Evolutionary conservation across 2,329 filamentous ascomycete species (phyloP).

Genomic region (Ophiocordyceps camponoti-floridani): DNA sequence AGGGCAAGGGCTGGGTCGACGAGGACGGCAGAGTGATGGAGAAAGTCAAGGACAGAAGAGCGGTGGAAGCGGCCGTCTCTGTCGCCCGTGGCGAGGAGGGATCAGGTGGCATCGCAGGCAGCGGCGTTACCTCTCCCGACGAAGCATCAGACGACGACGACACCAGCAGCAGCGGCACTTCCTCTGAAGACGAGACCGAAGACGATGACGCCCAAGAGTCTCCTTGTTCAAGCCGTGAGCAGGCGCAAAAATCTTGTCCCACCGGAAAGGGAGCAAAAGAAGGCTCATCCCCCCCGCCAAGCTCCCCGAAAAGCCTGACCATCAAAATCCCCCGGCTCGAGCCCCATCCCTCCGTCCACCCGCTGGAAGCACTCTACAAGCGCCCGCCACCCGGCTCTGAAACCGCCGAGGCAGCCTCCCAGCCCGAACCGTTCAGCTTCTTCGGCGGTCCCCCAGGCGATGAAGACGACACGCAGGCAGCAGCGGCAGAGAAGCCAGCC

Average conservation of each 20-base stretch:
- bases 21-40: conserved; percentile 61
- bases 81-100: conserved; percentile 3
- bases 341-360: conserved; percentile 45
- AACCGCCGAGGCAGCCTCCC: conserved; percentile 13
- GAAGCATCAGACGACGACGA: conserved; percentile 1
- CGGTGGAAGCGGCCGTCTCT: neutral
- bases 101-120: conserved; percentile 19
- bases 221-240: conserved; percentile 6
- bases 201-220: conserved; percentile 1
- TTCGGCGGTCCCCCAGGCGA: conserved; percentile 37
- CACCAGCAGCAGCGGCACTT: conserved; percentile 9
- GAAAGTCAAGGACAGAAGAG: conserved; percentile 20
- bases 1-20: conserved; percentile 81
- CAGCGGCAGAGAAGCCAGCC: conserved; percentile 18
- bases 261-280: conserved; percentile 4
- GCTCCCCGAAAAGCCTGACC: conserved; percentile 28
- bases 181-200: conserved; percentile 11
- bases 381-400: conserved; percentile 30
- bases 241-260: neutral
- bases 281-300: conserved; percentile 6
- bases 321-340: conserved; percentile 34
- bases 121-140: conserved; percentile 9
- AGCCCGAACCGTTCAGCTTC: conserved; percentile 57
- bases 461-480: conserved; percentile 24
- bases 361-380: conserved; percentile 87